Conservation (phyloP, 2,329 filamentous ascomycete genomes). For the Zymoseptoria brevis region DNA sequence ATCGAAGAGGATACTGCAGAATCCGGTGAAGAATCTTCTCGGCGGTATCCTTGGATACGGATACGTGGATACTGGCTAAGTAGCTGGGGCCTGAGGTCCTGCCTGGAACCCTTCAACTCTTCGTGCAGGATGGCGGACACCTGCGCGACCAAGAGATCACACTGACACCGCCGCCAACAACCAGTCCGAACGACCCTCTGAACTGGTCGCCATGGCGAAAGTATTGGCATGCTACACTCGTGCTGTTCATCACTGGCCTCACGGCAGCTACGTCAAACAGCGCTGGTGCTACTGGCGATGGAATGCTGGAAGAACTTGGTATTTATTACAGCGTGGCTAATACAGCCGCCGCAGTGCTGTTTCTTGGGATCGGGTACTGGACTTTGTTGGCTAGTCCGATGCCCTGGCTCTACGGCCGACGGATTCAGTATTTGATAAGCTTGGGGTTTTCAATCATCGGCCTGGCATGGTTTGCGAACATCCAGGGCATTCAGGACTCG, state of each 20-base stretch:
- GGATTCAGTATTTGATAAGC: slow-evolving; percentile 48
- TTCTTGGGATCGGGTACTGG: slow-evolving; percentile 50
- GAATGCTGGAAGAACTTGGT: slow-evolving; percentile 43
- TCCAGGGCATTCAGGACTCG: slow-evolving; percentile 38
- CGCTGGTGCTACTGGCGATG: slow-evolving; percentile 45
- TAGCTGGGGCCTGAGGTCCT: too few species aligned
- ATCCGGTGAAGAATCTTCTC: too few species aligned
- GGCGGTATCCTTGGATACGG: too few species aligned
- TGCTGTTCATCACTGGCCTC: slow-evolving; percentile 47
- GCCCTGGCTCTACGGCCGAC: slow-evolving; percentile 48
- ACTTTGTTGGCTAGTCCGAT: slow-evolving; percentile 47
- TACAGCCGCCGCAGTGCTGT: slow-evolving; percentile 50
- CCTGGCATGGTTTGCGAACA: slow-evolving; percentile 47
- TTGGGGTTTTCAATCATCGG: slow-evolving; percentile 44
- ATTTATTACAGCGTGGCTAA: slow-evolving; percentile 48
- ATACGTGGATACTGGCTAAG: too few species aligned
- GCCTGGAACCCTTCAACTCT: slow-evolving; percentile 18
- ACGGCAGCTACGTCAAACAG: slow-evolving; percentile 52
- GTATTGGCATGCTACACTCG: slow-evolving; percentile 36
- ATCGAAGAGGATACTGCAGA: too few species aligned
- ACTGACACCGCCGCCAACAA: slow-evolving; percentile 45
- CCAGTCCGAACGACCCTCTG: slow-evolving; percentile 26
- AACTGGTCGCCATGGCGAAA: slow-evolving; percentile 26
- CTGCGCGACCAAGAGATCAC: slow-evolving; percentile 38
- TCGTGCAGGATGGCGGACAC: slow-evolving; percentile 13